Evolutionary conservation across 1,284 basidiomycete genomes (phyloP), one percentile per base, ranked within the genome.

Genomic region (Gastroboletus turbinatus): DNA sequence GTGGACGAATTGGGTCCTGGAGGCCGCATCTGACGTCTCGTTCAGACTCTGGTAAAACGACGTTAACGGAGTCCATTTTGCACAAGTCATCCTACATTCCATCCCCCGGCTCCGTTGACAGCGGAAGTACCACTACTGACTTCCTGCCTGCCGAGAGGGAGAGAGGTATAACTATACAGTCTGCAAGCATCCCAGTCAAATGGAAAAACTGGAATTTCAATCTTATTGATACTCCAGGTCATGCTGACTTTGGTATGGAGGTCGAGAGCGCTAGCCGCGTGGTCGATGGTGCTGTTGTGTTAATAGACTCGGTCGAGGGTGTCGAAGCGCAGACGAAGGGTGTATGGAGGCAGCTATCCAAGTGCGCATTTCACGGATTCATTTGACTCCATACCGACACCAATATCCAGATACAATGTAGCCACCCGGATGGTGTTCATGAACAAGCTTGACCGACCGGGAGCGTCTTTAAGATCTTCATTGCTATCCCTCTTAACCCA

Each of bases 161-260:
- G 70, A 79, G 93, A 47, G 93, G 93, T 5, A 96, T 96, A 60
- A 96, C 94, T 2, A 94, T 96, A 58, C 93, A 96, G 66, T 92
- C 90, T 17, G 93, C 93, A 14, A 93, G 92, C 69, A 92, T 96
- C 52, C 93, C 93, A 0, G 89, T 95, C n/a, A 81, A 83, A 69
- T 96, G 94, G 94, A 84, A 87, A 67, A 69, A 83, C 58, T 91
- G 88, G 83, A 84, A 80, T 4, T 90, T 92, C 72, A 94, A 94
- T 64, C 80, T 96, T 38, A 88, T 96, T 48, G 94, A 96, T 67
- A 96, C 93, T 6, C 93, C 93, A 8, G 93, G 93, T 17, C 93
- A 96, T 71, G 92, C 92, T 8, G 93, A 96, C 71, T 96, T 96
- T 73, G 93, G 92, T 3, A 94, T 96, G 88, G 93, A 96, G 66